phyloP scores from a whole-genome alignment of 2,329 filamentous ascomycete genomes.

The Teratosphaeria pseudoeucalypti region DNA sequence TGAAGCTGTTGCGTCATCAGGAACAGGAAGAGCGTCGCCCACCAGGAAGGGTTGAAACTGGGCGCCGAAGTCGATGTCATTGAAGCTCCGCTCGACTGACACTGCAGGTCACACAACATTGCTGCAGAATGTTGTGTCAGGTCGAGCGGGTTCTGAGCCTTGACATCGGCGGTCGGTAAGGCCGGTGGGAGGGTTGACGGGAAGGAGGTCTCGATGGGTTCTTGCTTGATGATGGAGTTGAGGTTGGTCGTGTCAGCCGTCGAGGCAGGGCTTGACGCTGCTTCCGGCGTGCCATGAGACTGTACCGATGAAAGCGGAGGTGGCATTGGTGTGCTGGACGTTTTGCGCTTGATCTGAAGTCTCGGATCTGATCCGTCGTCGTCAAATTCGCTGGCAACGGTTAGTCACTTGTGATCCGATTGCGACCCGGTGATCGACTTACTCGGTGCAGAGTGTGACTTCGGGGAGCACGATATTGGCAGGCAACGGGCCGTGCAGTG shows the following conservation, averaged over 20 bases:
- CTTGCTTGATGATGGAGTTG: slow-evolving; percentile 20
- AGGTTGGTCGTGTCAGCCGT: slow-evolving; percentile 13
- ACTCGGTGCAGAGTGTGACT: slow-evolving; percentile 20
- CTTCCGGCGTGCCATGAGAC: slow-evolving; percentile 18
- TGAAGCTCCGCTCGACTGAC: slow-evolving; percentile 58
- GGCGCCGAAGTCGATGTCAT: slow-evolving; percentile 9
- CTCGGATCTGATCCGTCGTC: slow-evolving; percentile 1
- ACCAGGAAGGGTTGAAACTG: slow-evolving; percentile 9
- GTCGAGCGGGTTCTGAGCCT: slow-evolving; percentile 52
- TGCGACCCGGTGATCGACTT: slow-evolving; percentile 1
- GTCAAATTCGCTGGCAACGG: slow-evolving; percentile 1
- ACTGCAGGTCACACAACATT: slow-evolving; percentile 99
- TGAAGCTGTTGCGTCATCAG: slow-evolving; percentile 23
- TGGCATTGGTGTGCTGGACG: slow-evolving; percentile 18
- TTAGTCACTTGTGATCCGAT: background rate
- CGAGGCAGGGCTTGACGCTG: slow-evolving; percentile 17
- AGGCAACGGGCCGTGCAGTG: slow-evolving; percentile 22
- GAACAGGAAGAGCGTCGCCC: slow-evolving; percentile 21
- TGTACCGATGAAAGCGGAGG: slow-evolving; percentile 14
- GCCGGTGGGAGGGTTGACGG: slow-evolving; percentile 14
- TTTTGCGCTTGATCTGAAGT: slow-evolving; percentile 2
- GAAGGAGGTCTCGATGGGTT: slow-evolving; percentile 18
- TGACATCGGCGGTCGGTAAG: slow-evolving; percentile 24
- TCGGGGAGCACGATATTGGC: slow-evolving; percentile 23
- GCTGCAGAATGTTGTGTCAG: slow-evolving; percentile 99